Percentiles rank a stretch among this genome's conserved stretches.
Conservation (phyloP, 345 rosid species). For the Eucalyptus coolabah region DNA sequence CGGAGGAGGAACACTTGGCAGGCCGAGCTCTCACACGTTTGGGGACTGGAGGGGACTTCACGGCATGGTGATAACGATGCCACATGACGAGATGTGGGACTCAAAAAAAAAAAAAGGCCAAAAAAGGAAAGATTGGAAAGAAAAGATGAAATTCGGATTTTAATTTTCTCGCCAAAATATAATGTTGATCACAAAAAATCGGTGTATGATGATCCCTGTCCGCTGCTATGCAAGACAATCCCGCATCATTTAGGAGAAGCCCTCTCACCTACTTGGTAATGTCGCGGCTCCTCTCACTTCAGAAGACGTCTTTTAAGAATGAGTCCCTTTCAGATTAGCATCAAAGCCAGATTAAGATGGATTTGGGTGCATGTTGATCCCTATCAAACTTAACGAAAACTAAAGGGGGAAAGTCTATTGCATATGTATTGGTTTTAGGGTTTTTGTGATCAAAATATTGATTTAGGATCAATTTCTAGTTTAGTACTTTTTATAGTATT, state of each 20-base stretch:
- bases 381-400: background rate
- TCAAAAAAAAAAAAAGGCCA: background rate
- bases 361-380: too few relatives aligned
- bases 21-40: background rate
- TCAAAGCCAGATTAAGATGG: rapidly evolving
- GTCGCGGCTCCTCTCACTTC: rapidly evolving
- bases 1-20: background rate
- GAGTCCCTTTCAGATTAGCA: rapidly evolving
- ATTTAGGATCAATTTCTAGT: rapidly evolving
- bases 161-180: background rate
- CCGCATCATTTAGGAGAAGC: too few relatives aligned
- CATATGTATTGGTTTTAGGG: too few relatives aligned
- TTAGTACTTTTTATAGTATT: too few relatives aligned
- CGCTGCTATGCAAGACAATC: too few relatives aligned
- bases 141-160: background rate
- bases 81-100: background rate
- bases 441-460: too few relatives aligned
- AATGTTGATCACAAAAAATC: too few relatives aligned
- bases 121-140: background rate
- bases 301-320: rapidly evolving
- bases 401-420: rapidly evolving
- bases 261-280: rapidly evolving
- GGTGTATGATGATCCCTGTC: rapidly evolving
- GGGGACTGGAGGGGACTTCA: background rate
- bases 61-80: background rate